phyloP scores from a whole-genome alignment of 2,329 filamentous ascomycete genomes.

The Lanzia echinophila region DNA sequence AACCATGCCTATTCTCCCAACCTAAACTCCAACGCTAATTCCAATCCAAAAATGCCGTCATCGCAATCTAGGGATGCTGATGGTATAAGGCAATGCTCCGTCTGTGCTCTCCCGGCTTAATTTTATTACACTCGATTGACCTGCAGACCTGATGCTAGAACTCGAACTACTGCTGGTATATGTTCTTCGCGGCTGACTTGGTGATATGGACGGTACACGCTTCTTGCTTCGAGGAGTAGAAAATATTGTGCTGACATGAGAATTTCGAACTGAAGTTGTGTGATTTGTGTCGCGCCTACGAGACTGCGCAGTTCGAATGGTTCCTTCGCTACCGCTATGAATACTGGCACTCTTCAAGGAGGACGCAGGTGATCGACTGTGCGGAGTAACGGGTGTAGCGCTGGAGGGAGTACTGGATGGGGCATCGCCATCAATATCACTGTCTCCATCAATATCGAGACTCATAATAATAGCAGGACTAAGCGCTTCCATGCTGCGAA shows the following conservation, averaged over 20 bases:
- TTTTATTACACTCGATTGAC: conserved; percentile 27
- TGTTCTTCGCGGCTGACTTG: conserved; percentile 21
- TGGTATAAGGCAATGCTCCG: conserved; percentile 23
- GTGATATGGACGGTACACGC: conserved; percentile 14
- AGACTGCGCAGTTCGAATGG: conserved; percentile 25
- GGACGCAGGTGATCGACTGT: conserved; percentile 25
- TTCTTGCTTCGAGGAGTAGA: conserved; percentile 23
- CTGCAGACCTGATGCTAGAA: conserved; percentile 21
- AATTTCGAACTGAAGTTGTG: conserved; percentile 11
- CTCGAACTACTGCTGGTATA: conserved; percentile 19
- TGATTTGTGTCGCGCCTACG: conserved; percentile 13
- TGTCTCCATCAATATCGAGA: conserved; percentile 21
- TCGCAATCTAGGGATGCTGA: conserved; percentile 19
- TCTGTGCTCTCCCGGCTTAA: conserved; percentile 22
- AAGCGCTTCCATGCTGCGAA: conserved; percentile 63
- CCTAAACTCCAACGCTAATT: conserved; percentile 25
- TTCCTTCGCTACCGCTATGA: conserved; percentile 25
- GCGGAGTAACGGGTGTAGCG: conserved; percentile 18
- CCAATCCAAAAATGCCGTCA: conserved; percentile 3
- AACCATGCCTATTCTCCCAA: neutral
- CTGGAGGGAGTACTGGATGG: conserved; percentile 13
- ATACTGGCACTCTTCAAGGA: conserved; percentile 16
- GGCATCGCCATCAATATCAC: conserved; percentile 26
- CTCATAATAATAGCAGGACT: conserved; percentile 19
- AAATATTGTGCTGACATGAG: conserved; percentile 22